Percentiles rank a stretch among this genome's conserved stretches.
Conservation (phyloP, 2,329 filamentous ascomycete species). For the Neonectria coccinea region DNA sequence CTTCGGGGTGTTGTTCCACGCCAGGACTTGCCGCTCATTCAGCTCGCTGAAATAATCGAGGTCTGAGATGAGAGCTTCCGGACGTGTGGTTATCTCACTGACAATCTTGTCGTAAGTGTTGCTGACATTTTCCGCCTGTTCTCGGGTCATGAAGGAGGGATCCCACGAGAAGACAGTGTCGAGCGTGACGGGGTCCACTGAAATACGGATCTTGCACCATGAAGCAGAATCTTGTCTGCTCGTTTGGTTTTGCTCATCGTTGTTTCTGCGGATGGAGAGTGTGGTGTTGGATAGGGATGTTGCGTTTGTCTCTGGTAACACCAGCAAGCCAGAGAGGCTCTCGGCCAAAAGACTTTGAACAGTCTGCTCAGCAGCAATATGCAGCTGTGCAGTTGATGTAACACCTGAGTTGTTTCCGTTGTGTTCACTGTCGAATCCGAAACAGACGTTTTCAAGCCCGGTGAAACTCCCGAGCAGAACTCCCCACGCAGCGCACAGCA, state of each 20-base stretch:
- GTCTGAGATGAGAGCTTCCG: slow-evolving; percentile 54
- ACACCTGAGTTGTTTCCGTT: neutral
- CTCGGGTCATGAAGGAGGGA: slow-evolving; percentile 53
- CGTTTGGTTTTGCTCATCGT: slow-evolving; percentile 32
- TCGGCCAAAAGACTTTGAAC: slow-evolving; percentile 8
- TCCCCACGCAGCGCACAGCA: slow-evolving; percentile 32
- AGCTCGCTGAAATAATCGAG: slow-evolving; percentile 62
- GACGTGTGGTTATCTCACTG: slow-evolving; percentile 53
- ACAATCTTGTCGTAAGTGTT: slow-evolving; percentile 64
- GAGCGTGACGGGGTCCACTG: slow-evolving; percentile 34
- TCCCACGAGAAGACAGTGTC: slow-evolving; percentile 48
- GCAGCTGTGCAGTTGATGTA: slow-evolving; percentile 6
- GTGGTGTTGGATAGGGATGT: slow-evolving; percentile 59
- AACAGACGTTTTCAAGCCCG: slow-evolving; percentile 37
- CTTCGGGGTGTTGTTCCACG: slow-evolving; percentile 31
- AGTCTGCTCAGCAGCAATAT: slow-evolving; percentile 21
- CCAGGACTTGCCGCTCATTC: slow-evolving; percentile 62
- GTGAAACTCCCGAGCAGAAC: slow-evolving; percentile 39
- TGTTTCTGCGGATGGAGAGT: slow-evolving; percentile 47
- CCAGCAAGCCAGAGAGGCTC: neutral
- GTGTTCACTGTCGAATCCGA: slow-evolving; percentile 29
- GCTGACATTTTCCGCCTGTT: slow-evolving; percentile 59
- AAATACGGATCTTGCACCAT: slow-evolving; percentile 38
- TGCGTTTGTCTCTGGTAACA: slow-evolving; percentile 11
- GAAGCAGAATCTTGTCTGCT: neutral